Percentiles rank a stretch among this genome's conserved stretches.
Conservation (phyloP, 1,139 yeast genomes). For the Magnusiomyces magnusii region DNA sequence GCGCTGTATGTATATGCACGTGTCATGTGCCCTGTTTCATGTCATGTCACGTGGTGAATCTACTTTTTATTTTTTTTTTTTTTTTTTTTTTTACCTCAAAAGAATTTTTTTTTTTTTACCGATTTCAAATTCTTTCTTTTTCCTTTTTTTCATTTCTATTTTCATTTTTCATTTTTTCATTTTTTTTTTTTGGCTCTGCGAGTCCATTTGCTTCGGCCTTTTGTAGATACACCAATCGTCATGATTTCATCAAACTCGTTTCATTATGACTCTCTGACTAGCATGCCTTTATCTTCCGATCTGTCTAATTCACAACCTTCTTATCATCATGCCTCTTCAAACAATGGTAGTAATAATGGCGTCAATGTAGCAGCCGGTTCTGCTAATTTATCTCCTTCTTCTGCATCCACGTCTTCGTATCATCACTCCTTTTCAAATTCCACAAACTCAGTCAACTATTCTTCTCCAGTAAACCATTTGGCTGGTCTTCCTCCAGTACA, state of each 20-base stretch:
- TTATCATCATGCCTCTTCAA: not conserved
- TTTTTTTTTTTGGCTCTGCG: too few species aligned
- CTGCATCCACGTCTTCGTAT: not conserved
- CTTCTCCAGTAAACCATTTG: not conserved
- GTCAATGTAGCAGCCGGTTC: not conserved
- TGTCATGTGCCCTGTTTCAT: not conserved
- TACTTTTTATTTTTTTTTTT: too few species aligned
- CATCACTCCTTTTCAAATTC: not conserved
- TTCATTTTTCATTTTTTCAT: too few species aligned
- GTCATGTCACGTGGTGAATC: not conserved
- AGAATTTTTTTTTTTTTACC: too few species aligned
- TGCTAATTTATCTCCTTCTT: not conserved
- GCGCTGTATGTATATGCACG: not conserved
- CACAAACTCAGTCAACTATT: not conserved
- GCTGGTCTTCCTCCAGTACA: not conserved
- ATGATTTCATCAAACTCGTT: not conserved
- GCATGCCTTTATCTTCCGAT: not conserved
- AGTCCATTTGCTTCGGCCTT: too few species aligned
- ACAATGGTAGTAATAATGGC: not conserved
- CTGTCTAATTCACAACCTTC: not conserved
- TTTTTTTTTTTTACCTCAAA: too few species aligned
- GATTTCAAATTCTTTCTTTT: too few species aligned
- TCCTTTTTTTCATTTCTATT: too few species aligned
- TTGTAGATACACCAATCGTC: too few species aligned
- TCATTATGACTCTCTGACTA: not conserved